These are phyloP conservation scores for Hypoxylon sp. DNA, from an alignment of 2,329 filamentous ascomycete species.

Conservation along the genomic window DNA sequence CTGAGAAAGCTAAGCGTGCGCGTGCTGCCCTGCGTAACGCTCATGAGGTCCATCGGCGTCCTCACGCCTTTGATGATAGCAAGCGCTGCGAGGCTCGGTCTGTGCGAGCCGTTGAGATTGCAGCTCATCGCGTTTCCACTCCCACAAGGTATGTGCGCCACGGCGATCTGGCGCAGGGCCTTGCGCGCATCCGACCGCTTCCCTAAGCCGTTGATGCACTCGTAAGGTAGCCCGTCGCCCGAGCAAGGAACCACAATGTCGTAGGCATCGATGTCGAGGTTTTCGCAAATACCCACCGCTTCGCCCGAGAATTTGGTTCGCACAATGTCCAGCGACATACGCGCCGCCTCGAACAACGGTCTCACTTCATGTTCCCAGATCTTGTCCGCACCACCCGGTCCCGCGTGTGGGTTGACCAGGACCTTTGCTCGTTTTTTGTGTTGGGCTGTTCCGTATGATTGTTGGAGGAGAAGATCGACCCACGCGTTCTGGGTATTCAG, in stretches of 20 bases:
- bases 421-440: conserved; percentile 83
- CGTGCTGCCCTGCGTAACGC: conserved; percentile 80
- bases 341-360: conserved; percentile 83
- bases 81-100: conserved; percentile 78
- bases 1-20: conserved; percentile 88
- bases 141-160: conserved; percentile 89
- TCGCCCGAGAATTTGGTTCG: conserved; percentile 77
- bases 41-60: conserved; percentile 86
- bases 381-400: conserved; percentile 77
- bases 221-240: conserved; percentile 89
- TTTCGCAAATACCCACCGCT: conserved; percentile 77
- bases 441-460: conserved; percentile 75
- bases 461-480: conserved; percentile 69
- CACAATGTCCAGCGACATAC: conserved; percentile 78
- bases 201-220: conserved; percentile 92
- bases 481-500: conserved; percentile 65
- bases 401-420: conserved; percentile 89
- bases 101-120: conserved; percentile 85
- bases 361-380: conserved; percentile 79
- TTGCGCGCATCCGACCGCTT: conserved; percentile 76
- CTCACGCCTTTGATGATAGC: conserved; percentile 86
- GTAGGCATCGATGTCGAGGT: conserved; percentile 79
- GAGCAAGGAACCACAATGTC: conserved; percentile 91
- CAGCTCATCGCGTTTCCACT: conserved; percentile 93
- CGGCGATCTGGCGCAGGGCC: conserved; percentile 79